Evolutionary conservation across 768 basidiomycete genomes (phyloP).

Genomic region (Kwoniella sp.): DNA sequence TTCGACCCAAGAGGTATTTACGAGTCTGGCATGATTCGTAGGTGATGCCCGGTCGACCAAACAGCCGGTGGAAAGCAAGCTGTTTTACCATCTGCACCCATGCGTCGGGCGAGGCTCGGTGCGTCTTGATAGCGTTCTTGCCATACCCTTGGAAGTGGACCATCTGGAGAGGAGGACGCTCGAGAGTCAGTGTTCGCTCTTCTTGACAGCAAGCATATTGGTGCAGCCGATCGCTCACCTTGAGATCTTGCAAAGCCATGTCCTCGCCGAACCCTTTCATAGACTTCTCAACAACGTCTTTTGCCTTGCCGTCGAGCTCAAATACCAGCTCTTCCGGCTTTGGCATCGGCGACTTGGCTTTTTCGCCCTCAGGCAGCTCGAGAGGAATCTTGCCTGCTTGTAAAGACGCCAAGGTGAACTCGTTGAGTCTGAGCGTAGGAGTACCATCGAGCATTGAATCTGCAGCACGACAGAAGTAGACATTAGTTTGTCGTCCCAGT

Average conservation of each 20-base stretch:
- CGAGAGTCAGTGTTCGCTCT: neutral
- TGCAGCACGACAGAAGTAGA: neutral
- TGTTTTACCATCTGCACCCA: slow-evolving; percentile 96
- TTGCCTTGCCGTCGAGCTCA: slow-evolving; percentile 64
- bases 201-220: neutral
- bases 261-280: slow-evolving; percentile 73
- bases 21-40: slow-evolving; percentile 96
- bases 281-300: slow-evolving; percentile 64
- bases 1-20: slow-evolving; percentile 84
- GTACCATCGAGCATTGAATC: slow-evolving; percentile 72
- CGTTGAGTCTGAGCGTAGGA: slow-evolving; percentile 91
- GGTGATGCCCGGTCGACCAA: slow-evolving; percentile 71
- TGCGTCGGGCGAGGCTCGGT: slow-evolving; percentile 87
- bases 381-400: slow-evolving; percentile 74
- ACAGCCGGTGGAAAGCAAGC: slow-evolving; percentile 87
- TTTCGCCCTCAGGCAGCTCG: slow-evolving; percentile 60
- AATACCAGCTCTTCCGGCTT: slow-evolving; percentile 72
- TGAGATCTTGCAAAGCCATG: slow-evolving; percentile 76
- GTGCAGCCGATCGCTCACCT: slow-evolving; percentile 59
- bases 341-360: slow-evolving; percentile 59
- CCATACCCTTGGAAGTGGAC: slow-evolving; percentile 87
- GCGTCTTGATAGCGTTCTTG: slow-evolving; percentile 80
- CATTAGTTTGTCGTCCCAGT: neutral
- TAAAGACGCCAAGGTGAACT: slow-evolving; percentile 80
- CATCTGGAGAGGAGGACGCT: slow-evolving; percentile 59